Conservation (phyloP, 169 alveolate species). For the Theileria orientalis region DNA sequence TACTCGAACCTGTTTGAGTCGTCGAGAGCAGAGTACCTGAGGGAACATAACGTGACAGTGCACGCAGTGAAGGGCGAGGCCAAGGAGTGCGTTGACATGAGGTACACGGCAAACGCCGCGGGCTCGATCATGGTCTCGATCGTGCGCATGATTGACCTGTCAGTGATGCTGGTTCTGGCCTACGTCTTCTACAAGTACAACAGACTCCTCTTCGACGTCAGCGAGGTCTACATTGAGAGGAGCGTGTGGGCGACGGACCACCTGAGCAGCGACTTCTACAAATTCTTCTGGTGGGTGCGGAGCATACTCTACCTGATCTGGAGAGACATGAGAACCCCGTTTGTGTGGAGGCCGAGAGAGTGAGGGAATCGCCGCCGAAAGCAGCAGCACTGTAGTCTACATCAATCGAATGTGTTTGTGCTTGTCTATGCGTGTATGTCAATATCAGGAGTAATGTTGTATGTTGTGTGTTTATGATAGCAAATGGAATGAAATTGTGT, state of each 20-base stretch:
- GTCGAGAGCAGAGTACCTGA: not conserved
- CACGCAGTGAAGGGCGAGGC: slow-evolving; percentile 1
- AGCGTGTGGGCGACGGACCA: slow-evolving; percentile 17
- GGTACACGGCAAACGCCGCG: not conserved
- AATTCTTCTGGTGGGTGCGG: slow-evolving; percentile 25
- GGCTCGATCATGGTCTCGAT: not conserved
- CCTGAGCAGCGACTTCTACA: not conserved
- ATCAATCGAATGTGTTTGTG: no score
- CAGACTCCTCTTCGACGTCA: slow-evolving; percentile 3
- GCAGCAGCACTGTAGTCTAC: no score
- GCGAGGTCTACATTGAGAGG: not conserved
- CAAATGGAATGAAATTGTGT: no score
- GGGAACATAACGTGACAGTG: not conserved
- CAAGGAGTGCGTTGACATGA: slow-evolving; percentile 8
- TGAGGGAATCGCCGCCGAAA: no score
- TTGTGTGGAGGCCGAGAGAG: no score
- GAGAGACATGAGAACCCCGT: slow-evolving; percentile 18
- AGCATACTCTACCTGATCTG: not conserved
- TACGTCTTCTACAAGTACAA: slow-evolving; percentile 6
- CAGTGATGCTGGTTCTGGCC: not conserved
- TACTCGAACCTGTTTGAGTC: not conserved
- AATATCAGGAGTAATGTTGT: not conserved
- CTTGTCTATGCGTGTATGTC: not conserved
- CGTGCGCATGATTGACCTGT: not conserved
- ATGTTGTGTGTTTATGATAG: no score